These are phyloP conservation scores for Opeltia flavorubescens DNA, from an alignment of 495 filamentous ascomycete species.

Conservation along the genomic window DNA sequence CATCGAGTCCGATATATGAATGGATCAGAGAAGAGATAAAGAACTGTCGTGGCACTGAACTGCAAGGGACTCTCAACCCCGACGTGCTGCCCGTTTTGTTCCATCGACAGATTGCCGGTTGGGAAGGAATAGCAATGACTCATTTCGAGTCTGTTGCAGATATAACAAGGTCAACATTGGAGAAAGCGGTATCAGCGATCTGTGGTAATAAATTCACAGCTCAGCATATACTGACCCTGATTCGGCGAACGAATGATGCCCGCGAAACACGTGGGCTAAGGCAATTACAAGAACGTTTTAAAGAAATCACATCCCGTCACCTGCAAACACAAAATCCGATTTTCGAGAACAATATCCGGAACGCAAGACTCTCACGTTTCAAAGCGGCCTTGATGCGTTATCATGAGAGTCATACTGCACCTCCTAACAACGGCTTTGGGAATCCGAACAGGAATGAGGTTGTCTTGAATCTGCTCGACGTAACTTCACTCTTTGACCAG, in stretches of 20 bases:
- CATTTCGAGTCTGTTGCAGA: conserved; percentile 7
- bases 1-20: conserved; percentile 3
- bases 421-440: background rate
- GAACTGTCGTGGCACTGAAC: conserved; percentile 8
- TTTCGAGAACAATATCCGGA: conserved; percentile 4
- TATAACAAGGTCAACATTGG: background rate
- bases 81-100: conserved; percentile 14
- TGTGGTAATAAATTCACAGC: background rate
- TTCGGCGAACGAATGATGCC: background rate
- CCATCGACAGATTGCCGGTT: conserved; percentile 11
- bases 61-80: conserved; percentile 10
- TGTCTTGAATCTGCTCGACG: conserved; percentile 3
- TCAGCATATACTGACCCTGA: background rate
- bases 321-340: conserved; percentile 13
- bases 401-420: background rate
- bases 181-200: background rate
- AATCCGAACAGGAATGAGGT: conserved; percentile 1
- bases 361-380: conserved; percentile 9
- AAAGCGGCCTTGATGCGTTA: conserved; percentile 11
- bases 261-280: background rate
- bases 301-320: background rate
- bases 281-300: conserved; percentile 1
- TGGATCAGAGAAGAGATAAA: conserved; percentile 12
- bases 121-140: conserved; percentile 4
- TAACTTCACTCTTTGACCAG: conserved; percentile 6